Conservation (phyloP, 108 stramenopile genomes). For the Seminavis robusta region DNA sequence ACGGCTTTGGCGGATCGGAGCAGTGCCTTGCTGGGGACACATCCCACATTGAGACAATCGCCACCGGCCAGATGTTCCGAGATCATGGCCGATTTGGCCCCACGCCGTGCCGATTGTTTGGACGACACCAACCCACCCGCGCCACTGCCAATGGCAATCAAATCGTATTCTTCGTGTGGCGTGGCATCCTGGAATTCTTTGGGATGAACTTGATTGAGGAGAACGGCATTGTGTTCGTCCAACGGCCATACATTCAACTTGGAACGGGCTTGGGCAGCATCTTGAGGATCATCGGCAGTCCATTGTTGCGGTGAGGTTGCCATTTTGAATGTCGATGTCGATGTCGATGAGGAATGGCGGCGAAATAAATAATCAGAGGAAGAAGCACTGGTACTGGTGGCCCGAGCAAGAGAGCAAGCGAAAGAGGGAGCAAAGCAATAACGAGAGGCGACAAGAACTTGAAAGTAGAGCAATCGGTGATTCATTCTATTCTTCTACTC, state of each 20-base stretch:
- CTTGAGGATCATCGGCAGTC: constrained; percentile 21
- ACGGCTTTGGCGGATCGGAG: constrained; percentile 72
- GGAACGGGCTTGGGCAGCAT: constrained; percentile 32
- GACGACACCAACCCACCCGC: constrained; percentile 80
- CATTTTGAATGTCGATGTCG: not conserved
- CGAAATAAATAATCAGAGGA: not conserved
- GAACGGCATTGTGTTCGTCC: constrained; percentile 53
- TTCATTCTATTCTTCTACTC: too few relatives aligned
- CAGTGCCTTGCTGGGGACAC: constrained; percentile 94
- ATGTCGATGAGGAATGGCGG: not conserved
- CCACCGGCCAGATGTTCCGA: constrained; percentile 79
- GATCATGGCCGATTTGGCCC: constrained; percentile 77
- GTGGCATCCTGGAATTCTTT: constrained; percentile 31
- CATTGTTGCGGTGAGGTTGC: constrained; percentile 7
- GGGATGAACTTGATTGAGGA: constrained; percentile 74
- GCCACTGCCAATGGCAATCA: constrained; percentile 87
- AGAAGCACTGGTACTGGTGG: not conserved
- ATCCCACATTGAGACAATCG: constrained; percentile 90
- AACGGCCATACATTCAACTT: constrained; percentile 67
- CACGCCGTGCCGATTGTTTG: constrained; percentile 63
- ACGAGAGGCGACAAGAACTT: too few relatives aligned
- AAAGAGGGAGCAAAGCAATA: too few relatives aligned
- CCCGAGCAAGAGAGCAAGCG: not conserved
- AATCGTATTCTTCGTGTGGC: constrained; percentile 66
- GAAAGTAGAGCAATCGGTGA: too few relatives aligned